phyloP scores from a whole-genome alignment of 2,329 filamentous ascomycete genomes.

The Alternaria sp. region DNA sequence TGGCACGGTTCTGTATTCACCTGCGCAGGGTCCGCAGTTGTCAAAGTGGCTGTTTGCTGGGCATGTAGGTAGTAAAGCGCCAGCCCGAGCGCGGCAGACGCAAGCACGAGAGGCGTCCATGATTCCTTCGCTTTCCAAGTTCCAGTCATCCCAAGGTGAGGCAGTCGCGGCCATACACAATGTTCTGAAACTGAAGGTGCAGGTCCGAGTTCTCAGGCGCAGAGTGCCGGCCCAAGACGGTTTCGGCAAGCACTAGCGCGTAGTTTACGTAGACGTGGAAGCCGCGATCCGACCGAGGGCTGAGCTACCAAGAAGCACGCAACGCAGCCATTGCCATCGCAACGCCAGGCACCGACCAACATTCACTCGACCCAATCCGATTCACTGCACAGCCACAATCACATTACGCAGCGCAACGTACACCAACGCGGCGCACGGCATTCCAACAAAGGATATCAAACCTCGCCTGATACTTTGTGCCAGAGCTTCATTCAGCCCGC shows the following conservation, averaged over 20 bases:
- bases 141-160: constrained; percentile 17
- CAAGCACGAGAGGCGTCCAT: constrained; percentile 28
- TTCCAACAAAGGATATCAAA: constrained; percentile 12
- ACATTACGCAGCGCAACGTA: constrained; percentile 40
- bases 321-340: constrained; percentile 16
- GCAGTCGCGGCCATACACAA: constrained; percentile 23
- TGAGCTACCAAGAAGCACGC: constrained; percentile 14
- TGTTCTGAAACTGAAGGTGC: constrained; percentile 29
- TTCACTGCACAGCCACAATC: constrained; percentile 38
- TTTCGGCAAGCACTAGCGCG: constrained; percentile 35
- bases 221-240: constrained; percentile 24
- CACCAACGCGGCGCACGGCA: constrained; percentile 14
- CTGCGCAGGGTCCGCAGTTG: constrained; percentile 13
- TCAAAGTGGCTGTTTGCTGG: constrained; percentile 15
- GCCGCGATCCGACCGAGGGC: constrained; percentile 29
- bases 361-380: constrained; percentile 3
- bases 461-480: constrained; percentile 25
- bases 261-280: constrained; percentile 45
- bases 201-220: constrained; percentile 23
- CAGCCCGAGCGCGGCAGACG: constrained; percentile 30
- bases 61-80: constrained; percentile 24
- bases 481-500: constrained; percentile 35
- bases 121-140: constrained; percentile 20
- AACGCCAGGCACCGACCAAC: constrained; percentile 32
- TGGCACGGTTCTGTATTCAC: constrained; percentile 30